Conservation (phyloP, 257 asterid genomes). For the Perilla frutescens region DNA sequence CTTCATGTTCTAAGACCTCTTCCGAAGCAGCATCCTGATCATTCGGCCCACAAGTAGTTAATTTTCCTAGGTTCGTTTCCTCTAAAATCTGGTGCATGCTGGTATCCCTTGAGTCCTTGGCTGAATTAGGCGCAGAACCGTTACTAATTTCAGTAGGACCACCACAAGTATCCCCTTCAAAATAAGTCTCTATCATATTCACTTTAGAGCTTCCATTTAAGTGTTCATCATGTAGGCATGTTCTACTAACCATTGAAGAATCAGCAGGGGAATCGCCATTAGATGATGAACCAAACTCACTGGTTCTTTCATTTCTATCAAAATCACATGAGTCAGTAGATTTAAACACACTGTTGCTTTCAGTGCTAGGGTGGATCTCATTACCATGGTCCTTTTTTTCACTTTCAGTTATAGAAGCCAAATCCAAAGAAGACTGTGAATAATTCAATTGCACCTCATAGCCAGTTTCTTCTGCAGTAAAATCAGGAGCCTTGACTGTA, state of each 20-base stretch:
- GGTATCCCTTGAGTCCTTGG: conserved; percentile 29
- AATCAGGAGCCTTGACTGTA: conserved; percentile 65
- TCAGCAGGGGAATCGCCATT: conserved; percentile 25
- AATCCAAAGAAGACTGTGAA: conserved; percentile 36
- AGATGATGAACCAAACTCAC: conserved; percentile 29
- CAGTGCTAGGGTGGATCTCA: conserved; percentile 39
- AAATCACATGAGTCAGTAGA: conserved; percentile 34
- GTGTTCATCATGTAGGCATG: conserved; percentile 20
- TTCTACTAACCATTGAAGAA: conserved; percentile 23
- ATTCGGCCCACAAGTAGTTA: conserved; percentile 18
- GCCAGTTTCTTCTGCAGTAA: conserved; percentile 50
- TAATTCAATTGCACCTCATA: conserved; percentile 44
- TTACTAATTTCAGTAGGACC: conserved; percentile 26
- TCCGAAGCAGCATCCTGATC: conserved; percentile 30
- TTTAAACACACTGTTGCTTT: conserved; percentile 18
- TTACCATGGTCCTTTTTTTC: conserved; percentile 35
- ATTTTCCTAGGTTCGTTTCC: conserved; percentile 36
- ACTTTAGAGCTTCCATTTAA: conserved; percentile 36
- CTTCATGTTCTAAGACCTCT: conserved; percentile 22
- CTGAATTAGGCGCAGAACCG: conserved; percentile 40
- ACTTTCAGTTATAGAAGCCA: conserved; percentile 30
- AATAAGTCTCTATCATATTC: conserved; percentile 31
- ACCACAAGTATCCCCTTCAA: conserved; percentile 33
- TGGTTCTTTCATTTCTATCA: conserved; percentile 26
- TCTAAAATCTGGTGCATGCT: conserved; percentile 25